phyloP scores from a whole-genome alignment of 2,329 filamentous ascomycete genomes.

The Penicillium hesseltinei region DNA sequence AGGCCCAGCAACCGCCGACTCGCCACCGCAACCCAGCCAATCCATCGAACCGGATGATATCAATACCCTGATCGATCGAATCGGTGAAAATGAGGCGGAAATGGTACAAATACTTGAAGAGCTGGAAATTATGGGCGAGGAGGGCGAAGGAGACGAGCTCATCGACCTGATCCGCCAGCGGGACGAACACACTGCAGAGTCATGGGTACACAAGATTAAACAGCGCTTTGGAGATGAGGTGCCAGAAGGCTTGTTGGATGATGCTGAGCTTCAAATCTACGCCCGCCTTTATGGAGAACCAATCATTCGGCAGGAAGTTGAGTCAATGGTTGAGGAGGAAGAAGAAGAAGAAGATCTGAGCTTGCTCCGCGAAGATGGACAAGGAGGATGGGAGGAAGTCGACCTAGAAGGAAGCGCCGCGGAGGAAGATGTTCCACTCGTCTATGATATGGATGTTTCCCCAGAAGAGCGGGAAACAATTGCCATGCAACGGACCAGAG shows the following conservation, averaged over 20 bases:
- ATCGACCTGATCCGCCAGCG: conserved; percentile 31
- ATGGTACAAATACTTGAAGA: conserved; percentile 38
- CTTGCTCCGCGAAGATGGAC: conserved; percentile 39
- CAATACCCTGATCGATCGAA: conserved; percentile 38
- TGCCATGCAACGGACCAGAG: conserved; percentile 35
- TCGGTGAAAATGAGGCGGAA: conserved; percentile 36
- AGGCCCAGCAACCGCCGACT: conserved; percentile 19
- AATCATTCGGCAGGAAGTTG: conserved; percentile 36
- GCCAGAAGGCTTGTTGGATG: conserved; percentile 67
- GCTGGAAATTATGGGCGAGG: conserved; percentile 31
- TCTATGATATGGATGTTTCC: conserved; percentile 32
- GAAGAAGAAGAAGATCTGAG: conserved; percentile 27
- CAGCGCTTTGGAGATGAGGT: conserved; percentile 74
- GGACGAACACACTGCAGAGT: conserved; percentile 33
- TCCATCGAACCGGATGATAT: conserved; percentile 28
- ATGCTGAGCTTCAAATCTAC: conserved; percentile 72
- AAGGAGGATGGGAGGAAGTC: conserved; percentile 40
- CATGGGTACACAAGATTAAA: conserved; percentile 64
- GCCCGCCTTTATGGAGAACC: conserved; percentile 78
- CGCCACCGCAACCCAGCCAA: conserved; percentile 16
- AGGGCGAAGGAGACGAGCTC: conserved; percentile 29
- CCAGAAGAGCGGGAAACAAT: conserved; percentile 29
- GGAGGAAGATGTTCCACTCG: conserved; percentile 27
- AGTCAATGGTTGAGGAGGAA: conserved; percentile 26
- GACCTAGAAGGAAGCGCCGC: conserved; percentile 20